phyloP scores from a whole-genome alignment of 306 rosid species.

The Nissolia schottii region DNA sequence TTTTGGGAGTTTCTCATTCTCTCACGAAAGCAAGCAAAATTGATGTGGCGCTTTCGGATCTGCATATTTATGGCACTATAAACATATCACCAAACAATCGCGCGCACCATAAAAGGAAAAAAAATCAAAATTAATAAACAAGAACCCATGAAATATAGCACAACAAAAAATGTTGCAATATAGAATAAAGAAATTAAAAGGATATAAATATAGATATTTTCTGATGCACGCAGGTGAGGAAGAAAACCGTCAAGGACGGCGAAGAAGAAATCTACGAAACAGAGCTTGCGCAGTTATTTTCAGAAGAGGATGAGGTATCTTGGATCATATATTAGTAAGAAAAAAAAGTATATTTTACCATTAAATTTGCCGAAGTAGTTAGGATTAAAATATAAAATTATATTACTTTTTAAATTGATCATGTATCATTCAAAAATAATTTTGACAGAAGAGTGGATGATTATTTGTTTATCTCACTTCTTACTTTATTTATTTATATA shows the following conservation, averaged over 20 bases:
- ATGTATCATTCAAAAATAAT: too few relatives aligned
- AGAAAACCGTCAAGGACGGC: conserved; percentile 37
- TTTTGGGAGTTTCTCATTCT: conserved; percentile 30
- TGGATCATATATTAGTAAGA: too few relatives aligned
- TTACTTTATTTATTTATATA: too few relatives aligned
- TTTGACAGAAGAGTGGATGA: too few relatives aligned
- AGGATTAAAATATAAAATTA: too few relatives aligned
- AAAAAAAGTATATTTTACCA: too few relatives aligned
- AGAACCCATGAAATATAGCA: too few relatives aligned
- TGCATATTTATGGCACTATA: background rate
- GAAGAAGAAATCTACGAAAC: conserved; percentile 59
- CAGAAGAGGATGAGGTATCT: conserved; percentile 77
- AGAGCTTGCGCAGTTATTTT: conserved; percentile 79
- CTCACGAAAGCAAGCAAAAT: conserved; percentile 44
- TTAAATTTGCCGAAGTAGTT: too few relatives aligned
- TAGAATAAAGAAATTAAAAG: conserved; percentile 24
- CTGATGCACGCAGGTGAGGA: conserved; percentile 57
- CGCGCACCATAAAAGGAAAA: background rate
- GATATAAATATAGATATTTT: background rate
- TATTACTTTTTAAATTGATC: too few relatives aligned
- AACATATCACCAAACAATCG: conserved; percentile 26
- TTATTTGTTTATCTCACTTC: too few relatives aligned
- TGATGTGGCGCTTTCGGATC: background rate
- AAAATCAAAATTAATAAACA: background rate
- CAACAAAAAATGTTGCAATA: background rate